Conservation (phyloP, 2,329 filamentous ascomycete genomes). For the Epichloe aotearoae region DNA sequence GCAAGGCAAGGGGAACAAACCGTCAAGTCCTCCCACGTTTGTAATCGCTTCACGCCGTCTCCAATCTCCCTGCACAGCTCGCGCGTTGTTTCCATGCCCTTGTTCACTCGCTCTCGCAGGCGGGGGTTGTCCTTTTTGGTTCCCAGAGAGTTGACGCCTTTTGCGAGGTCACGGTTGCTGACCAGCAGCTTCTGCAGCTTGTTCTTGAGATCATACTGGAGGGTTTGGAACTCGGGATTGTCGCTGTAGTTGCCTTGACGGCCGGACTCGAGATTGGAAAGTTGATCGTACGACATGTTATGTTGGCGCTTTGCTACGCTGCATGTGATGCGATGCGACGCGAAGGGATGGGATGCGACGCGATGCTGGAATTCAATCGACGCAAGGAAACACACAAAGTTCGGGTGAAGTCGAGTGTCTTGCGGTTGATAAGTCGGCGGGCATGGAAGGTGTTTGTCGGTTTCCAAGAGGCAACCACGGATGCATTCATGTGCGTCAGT, state of each 20-base stretch:
- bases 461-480: background rate
- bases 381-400: too few relatives aligned
- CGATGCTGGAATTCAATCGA: background rate
- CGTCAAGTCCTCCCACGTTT: constrained; percentile 73
- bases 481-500: background rate
- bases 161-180: constrained; percentile 73
- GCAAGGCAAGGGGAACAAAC: constrained; percentile 31
- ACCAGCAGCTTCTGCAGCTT: constrained; percentile 81
- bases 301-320: constrained; percentile 22
- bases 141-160: constrained; percentile 80
- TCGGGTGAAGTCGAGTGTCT: background rate
- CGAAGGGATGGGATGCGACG: background rate
- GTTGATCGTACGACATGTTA: constrained; percentile 87
- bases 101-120: constrained; percentile 80
- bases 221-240: constrained; percentile 78
- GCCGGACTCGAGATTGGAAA: constrained; percentile 70
- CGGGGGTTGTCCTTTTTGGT: constrained; percentile 88
- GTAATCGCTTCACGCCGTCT: constrained; percentile 85
- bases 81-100: constrained; percentile 74
- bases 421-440: background rate
- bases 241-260: constrained; percentile 71
- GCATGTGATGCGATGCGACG: background rate
- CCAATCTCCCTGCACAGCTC: constrained; percentile 82
- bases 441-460: background rate
- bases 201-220: constrained; percentile 73